Percentiles rank a stretch among this genome's conserved stretches.
phyloP scores from a whole-genome alignment of 495 filamentous ascomycete species.

The Articulospora tetracladia region DNA sequence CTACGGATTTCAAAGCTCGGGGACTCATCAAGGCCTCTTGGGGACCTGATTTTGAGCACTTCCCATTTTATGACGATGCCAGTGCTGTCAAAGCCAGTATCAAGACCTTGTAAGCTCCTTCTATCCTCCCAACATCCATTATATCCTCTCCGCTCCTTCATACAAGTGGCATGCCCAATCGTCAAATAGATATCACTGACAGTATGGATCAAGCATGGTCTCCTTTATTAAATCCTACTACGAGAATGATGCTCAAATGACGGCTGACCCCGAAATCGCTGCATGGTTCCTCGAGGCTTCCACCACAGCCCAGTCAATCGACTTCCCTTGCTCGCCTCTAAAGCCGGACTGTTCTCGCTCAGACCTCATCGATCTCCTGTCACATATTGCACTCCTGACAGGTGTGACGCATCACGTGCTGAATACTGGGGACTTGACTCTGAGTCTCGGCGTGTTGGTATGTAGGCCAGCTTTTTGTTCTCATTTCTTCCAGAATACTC shows the following conservation, averaged over 20 bases:
- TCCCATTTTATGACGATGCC: constrained; percentile 37
- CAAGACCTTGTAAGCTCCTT: constrained; percentile 15
- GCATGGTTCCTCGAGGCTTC: constrained; percentile 27
- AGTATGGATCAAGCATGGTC: constrained; percentile 15
- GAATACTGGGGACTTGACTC: constrained; percentile 27
- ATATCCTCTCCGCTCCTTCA: too few relatives aligned
- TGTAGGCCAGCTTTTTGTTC: too few relatives aligned
- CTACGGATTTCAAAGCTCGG: constrained; percentile 25
- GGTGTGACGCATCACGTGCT: constrained; percentile 29
- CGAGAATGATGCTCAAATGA: constrained; percentile 11
- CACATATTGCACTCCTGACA: constrained; percentile 28
- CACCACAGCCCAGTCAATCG: constrained; percentile 23
- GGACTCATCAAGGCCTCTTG: constrained; percentile 28
- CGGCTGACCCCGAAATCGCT: constrained; percentile 30
- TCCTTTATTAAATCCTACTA: constrained; percentile 35
- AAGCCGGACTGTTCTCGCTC: neutral
- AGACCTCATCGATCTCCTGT: constrained; percentile 32
- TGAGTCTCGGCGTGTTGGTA: constrained; percentile 25
- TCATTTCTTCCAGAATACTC: too few relatives aligned
- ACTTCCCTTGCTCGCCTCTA: constrained; percentile 23
- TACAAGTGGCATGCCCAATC: too few relatives aligned
- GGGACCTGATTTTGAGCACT: constrained; percentile 28
- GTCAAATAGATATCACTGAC: neutral
- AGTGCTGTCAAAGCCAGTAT: constrained; percentile 23
- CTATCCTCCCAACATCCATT: neutral